Evolutionary conservation across 2,329 filamentous ascomycete genomes (phyloP), one percentile per base, ranked within the genome.

Genomic region (Incumbomyces delicatus): DNA sequence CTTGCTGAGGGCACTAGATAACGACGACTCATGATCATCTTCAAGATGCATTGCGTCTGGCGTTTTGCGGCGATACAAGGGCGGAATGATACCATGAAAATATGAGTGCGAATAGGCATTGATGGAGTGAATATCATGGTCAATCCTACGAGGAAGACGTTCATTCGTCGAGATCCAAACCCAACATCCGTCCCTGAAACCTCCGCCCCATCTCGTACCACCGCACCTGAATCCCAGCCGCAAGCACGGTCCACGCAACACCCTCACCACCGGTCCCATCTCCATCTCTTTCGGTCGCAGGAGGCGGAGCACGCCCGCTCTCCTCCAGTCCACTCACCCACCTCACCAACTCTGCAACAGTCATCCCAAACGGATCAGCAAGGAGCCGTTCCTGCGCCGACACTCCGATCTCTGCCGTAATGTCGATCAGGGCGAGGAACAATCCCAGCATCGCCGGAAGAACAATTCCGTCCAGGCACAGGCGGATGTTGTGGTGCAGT

Each of bases 291-390:
- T 50, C 8, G 11, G 6, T 35, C 33, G 6, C 74, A 71, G 32
- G 71, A 67, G 16, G 72, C 69, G 46, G 63, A 50, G 53, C 62
- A 49, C 65, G 59, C 50, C 61, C 63, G 41, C 70, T 70, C 50
- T 83, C 78, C 64, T 95, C 94, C 1, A 95, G 76, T 46, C 73
- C 72, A 36, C 80, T 75, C 1, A 86, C 84, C 92, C 92, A 98
- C 59, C 87, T 85, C 57, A 86, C 78, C 50, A 87, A 85, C 72
- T 96, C 90, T 43, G 94, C 74, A 17, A 96, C 69, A 62, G 90
- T 81, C 47, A 80, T 78, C 1, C 85, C 81, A 57, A 87, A 78
- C 48, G 82, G 78, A 49, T 81, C 78, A 14, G 27, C 42, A 41
- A 87, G 90, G 2, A 98, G 63, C 1, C 79, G 72, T 55, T 87